Conservation (phyloP, 2,329 filamentous ascomycete genomes). For the Cladosporium sp. region DNA sequence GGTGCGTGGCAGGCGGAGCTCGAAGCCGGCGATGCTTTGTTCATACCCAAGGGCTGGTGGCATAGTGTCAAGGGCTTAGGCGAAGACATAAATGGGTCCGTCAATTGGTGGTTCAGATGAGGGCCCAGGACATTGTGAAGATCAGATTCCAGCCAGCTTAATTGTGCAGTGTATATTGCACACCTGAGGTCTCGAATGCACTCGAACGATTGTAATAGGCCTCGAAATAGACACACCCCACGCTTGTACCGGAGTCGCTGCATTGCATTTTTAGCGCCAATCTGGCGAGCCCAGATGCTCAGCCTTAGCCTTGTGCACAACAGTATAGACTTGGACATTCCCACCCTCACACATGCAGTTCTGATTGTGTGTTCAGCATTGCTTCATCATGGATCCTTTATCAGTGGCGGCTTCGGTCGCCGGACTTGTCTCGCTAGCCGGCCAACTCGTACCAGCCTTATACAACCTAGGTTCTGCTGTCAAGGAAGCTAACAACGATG, state of each 20-base stretch:
- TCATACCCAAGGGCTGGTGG: slow-evolving; percentile 85
- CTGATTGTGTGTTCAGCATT: not conserved
- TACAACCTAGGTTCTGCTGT: not conserved
- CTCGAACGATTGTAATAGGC: not conserved
- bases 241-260: not conserved
- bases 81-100: slow-evolving; percentile 59
- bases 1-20: slow-evolving; percentile 47
- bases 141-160: not conserved
- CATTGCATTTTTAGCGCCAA: not conserved
- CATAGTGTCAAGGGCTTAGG: slow-evolving; percentile 73
- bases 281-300: not conserved
- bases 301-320: not conserved
- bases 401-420: not conserved
- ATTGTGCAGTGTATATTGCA: not conserved
- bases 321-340: not conserved
- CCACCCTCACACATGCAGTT: not conserved
- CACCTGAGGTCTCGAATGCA: not conserved
- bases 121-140: not conserved
- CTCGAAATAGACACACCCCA: not conserved
- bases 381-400: not conserved
- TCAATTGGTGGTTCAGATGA: slow-evolving; percentile 82
- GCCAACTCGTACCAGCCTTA: not conserved
- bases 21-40: slow-evolving; percentile 68
- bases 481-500: not conserved
- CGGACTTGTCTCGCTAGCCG: not conserved